Base-by-base conservation (phyloP, 164 flowering plant species). In the Vitis rupestris region DNA sequence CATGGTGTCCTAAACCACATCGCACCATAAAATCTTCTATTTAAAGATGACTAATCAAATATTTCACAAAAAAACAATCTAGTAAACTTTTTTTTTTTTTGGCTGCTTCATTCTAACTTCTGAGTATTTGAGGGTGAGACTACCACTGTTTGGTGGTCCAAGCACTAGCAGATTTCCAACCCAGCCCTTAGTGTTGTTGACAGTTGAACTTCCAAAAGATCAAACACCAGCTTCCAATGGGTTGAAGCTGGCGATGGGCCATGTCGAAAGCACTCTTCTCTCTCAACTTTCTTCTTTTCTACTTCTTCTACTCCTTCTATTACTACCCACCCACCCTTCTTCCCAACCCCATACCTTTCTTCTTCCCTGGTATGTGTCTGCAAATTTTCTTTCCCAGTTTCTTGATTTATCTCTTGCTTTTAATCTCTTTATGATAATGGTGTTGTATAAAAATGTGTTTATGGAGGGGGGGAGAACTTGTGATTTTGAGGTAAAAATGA, bases 131-230 rank as follows among this genome's bases (percentile, higher is more conserved):
- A 37, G 47, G n/a, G 8, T 63, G 16, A 10, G 50, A 48, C 15
- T 30, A 37, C 31, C 17, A 12, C 7, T 63, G 8, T 51, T 16
- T 50, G 53, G 3, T 14, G 56, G 56, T 15, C 4, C 1, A 5
- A 12, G 7, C n/a, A 53, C 56, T 0, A 53, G n/a, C n/a, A 11
- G 56, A 53, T 53, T 53, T n/a, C 10, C n/a, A 13, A 10, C 2
- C 56, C 6, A 11, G n/a, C 56, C 5, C n/a, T 53, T 13, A 37
- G 7, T 53, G 56, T 50, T 48, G 27, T 61, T 59, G 70, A 70
- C 63, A 10, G 62, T 27, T 61, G 50, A 70, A 9, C 73, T 44
- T 65, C 73, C 70, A 64, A 64, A 13, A 69, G 78, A 70, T 75
- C 44, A 70, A 70, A 60, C 74, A 54, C 7, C 47, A 15, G 50